Evolutionary conservation across 441 rosid genomes (phyloP), one percentile per base, ranked within the genome.

Genomic region (Mallotus repandus): DNA sequence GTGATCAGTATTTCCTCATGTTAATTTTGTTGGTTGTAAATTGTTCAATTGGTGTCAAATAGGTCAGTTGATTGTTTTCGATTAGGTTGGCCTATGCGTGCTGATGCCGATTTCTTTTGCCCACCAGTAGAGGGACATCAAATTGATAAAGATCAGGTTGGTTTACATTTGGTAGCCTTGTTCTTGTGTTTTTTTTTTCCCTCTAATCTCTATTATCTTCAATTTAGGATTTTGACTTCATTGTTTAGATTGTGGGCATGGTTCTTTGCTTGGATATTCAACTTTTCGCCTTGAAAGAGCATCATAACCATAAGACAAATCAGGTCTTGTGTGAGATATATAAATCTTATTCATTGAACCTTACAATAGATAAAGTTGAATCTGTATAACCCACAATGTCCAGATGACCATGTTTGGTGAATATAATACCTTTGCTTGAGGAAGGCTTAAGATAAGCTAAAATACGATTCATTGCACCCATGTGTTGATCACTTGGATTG

Each of bases 31-130:
- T 14, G 48, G 21, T 70, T 43, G 48, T 59, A 21, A 3, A 87
- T 86, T 68, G 92, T 53, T 29, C 6, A 25, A 52, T 50, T 52
- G 48, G 19, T 49, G 57, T 67, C 56, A 8, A 52, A 32, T 48
- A 80, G 99, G 99, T 96, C 98, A 3, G 90, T 86, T 67, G 96
- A 89, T 84, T 96, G 99, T 81, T 96, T 96, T 78, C 94, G 97
- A 43, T 75, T 96, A 80, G 97, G 99, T 70, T 96, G 99, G 99
- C 99, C 99, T 35, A 94, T 96, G 99, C 92, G 97, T 68, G 88
- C 88, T 22, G 97, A 86, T 86, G 98, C 97, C 78, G 99, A 91
- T 85, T 96, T 96, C 86, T 96, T 96, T 80, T 73, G 79, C 60
- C 71, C 71, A 58, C 76, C 91, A 45, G 41, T 67, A 72, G 85